Conservation (phyloP, 768 basidiomycete species). For the Lentinula detonsa region DNA sequence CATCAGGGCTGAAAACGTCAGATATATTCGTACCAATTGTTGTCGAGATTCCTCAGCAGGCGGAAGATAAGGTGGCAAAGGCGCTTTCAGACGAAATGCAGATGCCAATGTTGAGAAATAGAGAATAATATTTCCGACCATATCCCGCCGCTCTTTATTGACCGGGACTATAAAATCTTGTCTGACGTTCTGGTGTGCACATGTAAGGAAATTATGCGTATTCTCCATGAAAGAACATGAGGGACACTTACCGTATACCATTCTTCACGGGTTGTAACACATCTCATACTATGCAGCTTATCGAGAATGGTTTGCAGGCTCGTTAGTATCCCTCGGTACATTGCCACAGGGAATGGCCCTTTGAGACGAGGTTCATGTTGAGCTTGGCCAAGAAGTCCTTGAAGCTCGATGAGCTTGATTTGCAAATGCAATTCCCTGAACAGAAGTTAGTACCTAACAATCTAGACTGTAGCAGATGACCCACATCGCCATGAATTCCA, state of each 20-base stretch:
- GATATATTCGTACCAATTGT: conserved; percentile 50
- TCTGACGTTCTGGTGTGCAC: conserved; percentile 56
- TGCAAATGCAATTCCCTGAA: conserved; percentile 92
- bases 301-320: conserved; percentile 84
- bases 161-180: conserved; percentile 89
- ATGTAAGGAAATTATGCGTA: background rate
- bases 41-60: conserved; percentile 84
- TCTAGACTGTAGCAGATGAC: background rate
- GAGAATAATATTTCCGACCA: conserved; percentile 93
- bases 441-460: background rate
- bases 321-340: conserved; percentile 80
- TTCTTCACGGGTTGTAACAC: conserved; percentile 93
- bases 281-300: conserved; percentile 90
- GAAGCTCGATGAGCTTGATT: conserved; percentile 81
- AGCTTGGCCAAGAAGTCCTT: conserved; percentile 81
- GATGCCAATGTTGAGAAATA: conserved; percentile 78
- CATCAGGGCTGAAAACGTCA: background rate
- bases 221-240: no score
- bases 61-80: conserved; percentile 94
- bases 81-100: conserved; percentile 80
- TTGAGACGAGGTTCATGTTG: conserved; percentile 93
- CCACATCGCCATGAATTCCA: conserved; percentile 91
- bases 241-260: conserved; percentile 68
- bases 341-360: conserved; percentile 84
- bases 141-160: conserved; percentile 82